Evolutionary conservation across 108 stramenopile species (phyloP), one percentile per base, ranked within the genome.

Genomic region (Stephanodiscus triporus): DNA sequence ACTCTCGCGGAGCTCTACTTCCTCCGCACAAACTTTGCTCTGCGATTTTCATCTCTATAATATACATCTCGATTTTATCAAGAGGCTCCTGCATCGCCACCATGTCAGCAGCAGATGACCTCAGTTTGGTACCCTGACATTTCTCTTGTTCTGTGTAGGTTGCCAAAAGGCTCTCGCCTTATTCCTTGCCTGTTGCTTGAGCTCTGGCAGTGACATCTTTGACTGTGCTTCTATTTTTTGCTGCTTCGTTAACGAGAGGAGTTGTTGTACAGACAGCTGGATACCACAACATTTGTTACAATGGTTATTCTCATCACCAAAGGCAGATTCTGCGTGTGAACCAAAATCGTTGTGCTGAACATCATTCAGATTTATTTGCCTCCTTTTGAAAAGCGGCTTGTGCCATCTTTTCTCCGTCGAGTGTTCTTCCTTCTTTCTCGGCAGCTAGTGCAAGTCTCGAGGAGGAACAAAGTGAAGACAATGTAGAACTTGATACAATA

Each of bases 61-160:
- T 89, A 37, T 77, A 61, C 78, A 87, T 75, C 16, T 66, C 60
- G 27, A 87, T 78, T 50, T 85, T 89, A 38, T 86, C 81, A 17
- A 84, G 83, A 53, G 68, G 59, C 69, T 75, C 40, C 68, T 20
- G 29, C 69, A 27, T 59, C 68, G 10, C 69, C 27, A 16, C 20
- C 48, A 17, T 30, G 30, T 37, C 36, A 34, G 66, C 30, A 49
- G 51, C 66, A 48, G 43, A 16, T 17, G 66, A 30, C 50, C 53
- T 51, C 19, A 29, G 34, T 50, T 67, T 67, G 49, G 49, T 34
- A 34, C 43, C 66, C 66, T 53, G 2, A 50, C 32, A 53, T 51
- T 65, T 65, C 32, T 68, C 23, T 56, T 40, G 24, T 36, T 56
- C 26, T 24, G 67, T 36, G 54, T 56, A 29, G 54, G 54, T 55